These are phyloP conservation scores for Arabidopsis arenosa DNA, from an alignment of 345 rosid genomes.

Conservation along the genomic window DNA sequence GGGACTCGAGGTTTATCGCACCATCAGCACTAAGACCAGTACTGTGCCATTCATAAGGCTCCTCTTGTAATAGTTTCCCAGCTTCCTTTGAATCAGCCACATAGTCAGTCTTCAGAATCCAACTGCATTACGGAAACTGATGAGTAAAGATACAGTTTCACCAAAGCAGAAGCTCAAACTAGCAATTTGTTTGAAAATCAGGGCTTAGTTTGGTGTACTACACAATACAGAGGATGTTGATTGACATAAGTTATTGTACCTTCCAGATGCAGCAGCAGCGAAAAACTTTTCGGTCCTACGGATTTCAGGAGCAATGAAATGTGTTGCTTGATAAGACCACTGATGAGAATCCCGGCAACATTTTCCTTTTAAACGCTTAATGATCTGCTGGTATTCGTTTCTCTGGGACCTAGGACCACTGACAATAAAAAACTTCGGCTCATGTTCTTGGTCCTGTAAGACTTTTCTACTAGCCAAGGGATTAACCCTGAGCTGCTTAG, in stretches of 20 bases:
- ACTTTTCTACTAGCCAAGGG: conserved; percentile 26
- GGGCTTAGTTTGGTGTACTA: neutral
- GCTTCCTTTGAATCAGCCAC: conserved; percentile 72
- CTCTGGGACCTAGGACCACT: conserved; percentile 77
- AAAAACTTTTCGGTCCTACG: conserved; percentile 88
- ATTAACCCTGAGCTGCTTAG: conserved; percentile 39
- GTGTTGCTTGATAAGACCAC: conserved; percentile 98
- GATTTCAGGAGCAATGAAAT: conserved; percentile 73
- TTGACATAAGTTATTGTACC: conserved; percentile 40
- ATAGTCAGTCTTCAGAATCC: conserved; percentile 89
- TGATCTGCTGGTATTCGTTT: conserved; percentile 71
- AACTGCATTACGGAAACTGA: conserved; percentile 58
- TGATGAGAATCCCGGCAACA: conserved; percentile 89
- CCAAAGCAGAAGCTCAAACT: conserved; percentile 1
- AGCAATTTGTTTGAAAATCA: conserved; percentile 5
- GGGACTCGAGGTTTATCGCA: conserved; percentile 78
- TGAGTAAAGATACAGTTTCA: conserved; percentile 12
- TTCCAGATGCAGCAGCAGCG: conserved; percentile 68
- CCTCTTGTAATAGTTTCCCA: conserved; percentile 77
- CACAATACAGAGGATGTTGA: conserved; percentile 10
- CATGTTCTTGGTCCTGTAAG: conserved; percentile 38
- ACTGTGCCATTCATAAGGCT: conserved; percentile 86
- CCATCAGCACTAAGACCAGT: conserved; percentile 80
- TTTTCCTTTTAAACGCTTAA: conserved; percentile 74
- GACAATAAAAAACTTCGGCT: conserved; percentile 66